Evolutionary conservation across 805 yeast species (phyloP).

Genomic region (Lachancea lanzarotensis): DNA sequence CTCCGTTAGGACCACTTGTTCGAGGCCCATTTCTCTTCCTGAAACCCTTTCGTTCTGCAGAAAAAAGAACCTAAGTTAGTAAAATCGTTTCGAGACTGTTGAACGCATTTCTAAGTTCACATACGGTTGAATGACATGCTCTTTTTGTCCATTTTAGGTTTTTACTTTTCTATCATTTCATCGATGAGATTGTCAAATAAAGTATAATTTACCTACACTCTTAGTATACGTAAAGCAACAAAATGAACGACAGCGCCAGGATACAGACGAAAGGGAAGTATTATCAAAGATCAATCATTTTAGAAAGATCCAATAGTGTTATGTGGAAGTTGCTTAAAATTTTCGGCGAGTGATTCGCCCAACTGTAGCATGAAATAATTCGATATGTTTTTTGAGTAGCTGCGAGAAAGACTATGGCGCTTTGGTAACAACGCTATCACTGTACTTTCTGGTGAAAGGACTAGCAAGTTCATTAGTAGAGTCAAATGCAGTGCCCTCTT

Average conservation of each 20-base stretch:
- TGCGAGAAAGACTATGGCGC: neutral
- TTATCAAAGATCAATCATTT: neutral
- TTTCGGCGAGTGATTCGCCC: neutral
- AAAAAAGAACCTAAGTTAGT: neutral
- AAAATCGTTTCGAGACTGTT: neutral
- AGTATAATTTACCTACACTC: neutral
- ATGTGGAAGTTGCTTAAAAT: neutral
- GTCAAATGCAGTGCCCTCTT: constrained; percentile 4
- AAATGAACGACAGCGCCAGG: neutral
- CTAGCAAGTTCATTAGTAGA: constrained; percentile 5
- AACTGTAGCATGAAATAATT: neutral
- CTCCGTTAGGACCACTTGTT: neutral
- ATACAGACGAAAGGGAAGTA: neutral
- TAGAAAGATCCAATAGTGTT: neutral
- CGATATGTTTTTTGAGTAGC: neutral
- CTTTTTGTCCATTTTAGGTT: constrained; percentile 2
- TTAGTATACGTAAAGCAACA: neutral
- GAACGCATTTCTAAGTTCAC: neutral
- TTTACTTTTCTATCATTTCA: neutral
- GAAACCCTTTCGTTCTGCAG: constrained; percentile 5
- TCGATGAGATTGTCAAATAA: neutral
- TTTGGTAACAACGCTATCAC: constrained; percentile 3
- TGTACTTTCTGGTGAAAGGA: constrained; percentile 4
- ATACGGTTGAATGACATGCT: constrained; percentile 6
- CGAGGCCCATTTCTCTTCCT: constrained; percentile 6